Conservation (phyloP, 2,329 filamentous ascomycete species). For the Sporothrix mexicana region DNA sequence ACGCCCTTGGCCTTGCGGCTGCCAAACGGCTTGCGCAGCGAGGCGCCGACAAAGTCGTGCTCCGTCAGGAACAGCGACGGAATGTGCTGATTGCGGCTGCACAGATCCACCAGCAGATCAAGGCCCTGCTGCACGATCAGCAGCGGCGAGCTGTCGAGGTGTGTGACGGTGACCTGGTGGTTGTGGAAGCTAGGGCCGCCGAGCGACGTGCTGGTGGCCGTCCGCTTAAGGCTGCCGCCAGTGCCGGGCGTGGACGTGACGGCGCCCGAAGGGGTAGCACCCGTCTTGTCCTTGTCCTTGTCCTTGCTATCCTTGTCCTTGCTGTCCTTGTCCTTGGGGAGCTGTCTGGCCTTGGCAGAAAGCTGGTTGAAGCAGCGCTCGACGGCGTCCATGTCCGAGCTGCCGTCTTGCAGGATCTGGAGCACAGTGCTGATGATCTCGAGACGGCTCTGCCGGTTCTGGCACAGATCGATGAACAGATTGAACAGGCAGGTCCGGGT, state of each 20-base stretch:
- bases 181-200: constrained; percentile 40
- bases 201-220: constrained; percentile 76
- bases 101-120: constrained; percentile 81
- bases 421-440: constrained; percentile 93
- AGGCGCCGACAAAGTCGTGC: constrained; percentile 76
- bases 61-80: constrained; percentile 93
- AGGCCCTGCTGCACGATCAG: constrained; percentile 96
- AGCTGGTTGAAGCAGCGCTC: constrained; percentile 95
- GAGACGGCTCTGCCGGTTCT: constrained; percentile 93
- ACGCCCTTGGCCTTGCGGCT: constrained; percentile 88
- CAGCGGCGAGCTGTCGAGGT: constrained; percentile 88
- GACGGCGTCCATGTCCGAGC: constrained; percentile 87
- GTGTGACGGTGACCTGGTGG: constrained; percentile 57
- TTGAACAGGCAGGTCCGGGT: constrained; percentile 83
- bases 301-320: neutral
- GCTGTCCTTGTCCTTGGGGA: constrained; percentile 62
- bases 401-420: constrained; percentile 94
- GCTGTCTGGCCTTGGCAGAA: constrained; percentile 85
- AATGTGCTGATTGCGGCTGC: constrained; percentile 83
- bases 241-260: constrained; percentile 76
- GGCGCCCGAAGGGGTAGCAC: constrained; percentile 42
- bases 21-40: constrained; percentile 75
- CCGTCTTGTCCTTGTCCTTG: constrained; percentile 16
- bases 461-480: constrained; percentile 88
- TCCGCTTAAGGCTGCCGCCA: constrained; percentile 39